Conservation (phyloP, 768 basidiomycete species). For the Mycena vulgaris region DNA sequence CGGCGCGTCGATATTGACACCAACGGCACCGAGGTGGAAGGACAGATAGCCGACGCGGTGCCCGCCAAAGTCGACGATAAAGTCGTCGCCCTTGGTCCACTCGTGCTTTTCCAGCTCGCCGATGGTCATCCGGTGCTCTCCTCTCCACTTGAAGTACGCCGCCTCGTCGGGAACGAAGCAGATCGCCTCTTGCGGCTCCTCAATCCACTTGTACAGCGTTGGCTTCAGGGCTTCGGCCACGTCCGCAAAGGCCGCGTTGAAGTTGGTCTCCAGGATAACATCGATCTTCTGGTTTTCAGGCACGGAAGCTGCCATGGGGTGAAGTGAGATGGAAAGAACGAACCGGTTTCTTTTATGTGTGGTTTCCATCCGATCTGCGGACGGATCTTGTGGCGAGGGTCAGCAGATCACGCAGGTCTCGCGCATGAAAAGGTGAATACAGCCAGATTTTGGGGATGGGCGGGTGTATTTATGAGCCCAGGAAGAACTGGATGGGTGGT, state of each 20-base stretch:
- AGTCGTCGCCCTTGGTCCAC: slow-evolving; percentile 20
- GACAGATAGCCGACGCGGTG: slow-evolving; percentile 20
- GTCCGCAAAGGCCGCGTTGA: slow-evolving; percentile 23
- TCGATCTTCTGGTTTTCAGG: slow-evolving; percentile 20
- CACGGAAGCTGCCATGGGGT: slow-evolving; percentile 8
- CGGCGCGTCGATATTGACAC: slow-evolving; percentile 16
- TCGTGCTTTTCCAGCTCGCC: slow-evolving; percentile 16
- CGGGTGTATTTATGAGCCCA: slow-evolving; percentile 6
- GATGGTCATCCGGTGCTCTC: slow-evolving; percentile 5
- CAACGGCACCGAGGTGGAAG: slow-evolving; percentile 21
- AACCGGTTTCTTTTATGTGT: slow-evolving; percentile 18
- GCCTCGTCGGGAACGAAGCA: slow-evolving; percentile 15
- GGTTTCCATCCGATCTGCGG: slow-evolving; percentile 16
- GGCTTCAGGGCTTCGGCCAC: slow-evolving; percentile 18
- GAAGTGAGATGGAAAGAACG: slow-evolving; percentile 16
- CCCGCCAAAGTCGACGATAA: slow-evolving; percentile 16
- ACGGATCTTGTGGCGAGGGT: slow-evolving; percentile 16
- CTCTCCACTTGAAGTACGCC: slow-evolving; percentile 22
- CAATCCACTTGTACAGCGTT: slow-evolving; percentile 15
- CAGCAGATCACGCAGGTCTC: slow-evolving; percentile 18
- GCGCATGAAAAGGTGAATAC: slow-evolving; percentile 18
- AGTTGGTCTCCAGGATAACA: slow-evolving; percentile 20
- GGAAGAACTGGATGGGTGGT: slow-evolving; percentile 15
- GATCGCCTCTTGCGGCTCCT: slow-evolving; percentile 17
- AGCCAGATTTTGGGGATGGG: slow-evolving; percentile 15